Conservation (phyloP, 2,329 filamentous ascomycete species). For the Aspergillus melleus region DNA sequence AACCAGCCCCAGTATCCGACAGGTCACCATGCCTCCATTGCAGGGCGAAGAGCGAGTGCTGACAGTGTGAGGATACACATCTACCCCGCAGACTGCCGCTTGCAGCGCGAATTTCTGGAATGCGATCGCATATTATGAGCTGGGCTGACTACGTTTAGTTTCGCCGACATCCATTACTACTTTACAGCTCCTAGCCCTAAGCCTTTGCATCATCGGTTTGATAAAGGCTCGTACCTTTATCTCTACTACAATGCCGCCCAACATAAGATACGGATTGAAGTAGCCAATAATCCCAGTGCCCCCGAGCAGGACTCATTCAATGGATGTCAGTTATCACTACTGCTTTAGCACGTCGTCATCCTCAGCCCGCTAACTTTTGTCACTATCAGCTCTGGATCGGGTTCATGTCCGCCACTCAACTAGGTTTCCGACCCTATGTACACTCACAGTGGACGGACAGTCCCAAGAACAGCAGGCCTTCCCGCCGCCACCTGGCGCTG, state of each 20-base stretch:
- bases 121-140: neutral
- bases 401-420: conserved; percentile 57
- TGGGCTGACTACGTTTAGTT: conserved; percentile 44
- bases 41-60: conserved; percentile 48
- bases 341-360: neutral
- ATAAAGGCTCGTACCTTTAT: conserved; percentile 65
- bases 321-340: conserved; percentile 48
- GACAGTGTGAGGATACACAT: conserved; percentile 43
- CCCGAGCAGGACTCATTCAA: conserved; percentile 65
- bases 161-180: conserved; percentile 65
- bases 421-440: conserved; percentile 61
- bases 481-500: conserved; percentile 25
- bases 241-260: conserved; percentile 59
- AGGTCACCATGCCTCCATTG: conserved; percentile 44
- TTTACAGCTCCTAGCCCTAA: conserved; percentile 57
- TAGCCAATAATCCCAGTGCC: conserved; percentile 64
- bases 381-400: conserved; percentile 49
- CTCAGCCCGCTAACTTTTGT: neutral
- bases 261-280: conserved; percentile 57
- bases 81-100: conserved; percentile 19
- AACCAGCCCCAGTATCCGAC: neutral
- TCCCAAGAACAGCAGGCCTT: conserved; percentile 26
- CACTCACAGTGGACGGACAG: conserved; percentile 53
- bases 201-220: conserved; percentile 62
- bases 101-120: neutral